Percentiles rank a stretch among this genome's conserved stretches.
phyloP scores from a whole-genome alignment of 129 eudicot species.

The Solidago caesia region DNA sequence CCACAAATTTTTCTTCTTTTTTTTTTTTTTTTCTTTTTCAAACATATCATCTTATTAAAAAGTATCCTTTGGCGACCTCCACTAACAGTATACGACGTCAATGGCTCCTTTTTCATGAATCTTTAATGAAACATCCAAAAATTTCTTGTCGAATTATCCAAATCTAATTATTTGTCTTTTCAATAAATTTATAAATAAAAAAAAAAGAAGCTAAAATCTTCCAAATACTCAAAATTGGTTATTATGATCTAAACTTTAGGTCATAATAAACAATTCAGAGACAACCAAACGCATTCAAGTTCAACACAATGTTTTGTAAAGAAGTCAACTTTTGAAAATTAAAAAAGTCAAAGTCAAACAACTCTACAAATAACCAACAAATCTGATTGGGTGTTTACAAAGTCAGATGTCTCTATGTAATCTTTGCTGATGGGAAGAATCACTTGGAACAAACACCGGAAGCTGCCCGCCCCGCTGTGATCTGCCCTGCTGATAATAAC shows the following conservation, averaged over 20 bases:
- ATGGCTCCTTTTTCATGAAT: too few relatives aligned
- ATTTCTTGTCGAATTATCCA: too few relatives aligned
- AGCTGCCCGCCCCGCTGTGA: slow-evolving; percentile 87
- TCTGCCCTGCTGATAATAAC: slow-evolving; percentile 80
- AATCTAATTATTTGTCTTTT: too few relatives aligned
- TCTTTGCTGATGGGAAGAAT: slow-evolving; percentile 63
- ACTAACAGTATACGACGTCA: too few relatives aligned
- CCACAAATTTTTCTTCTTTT: slow-evolving; percentile 19
- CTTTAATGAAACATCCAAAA: too few relatives aligned
- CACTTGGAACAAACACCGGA: slow-evolving; percentile 92
- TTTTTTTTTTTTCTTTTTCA: too few relatives aligned
- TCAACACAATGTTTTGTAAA: background rate
- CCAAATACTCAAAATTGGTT: background rate
- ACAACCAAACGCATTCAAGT: background rate
- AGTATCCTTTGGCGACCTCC: too few relatives aligned
- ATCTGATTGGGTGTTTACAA: slow-evolving; percentile 18
- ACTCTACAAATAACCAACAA: slow-evolving; percentile 28
- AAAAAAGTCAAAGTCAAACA: slow-evolving; percentile 22
- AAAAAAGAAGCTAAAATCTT: background rate
- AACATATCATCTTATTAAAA: too few relatives aligned
- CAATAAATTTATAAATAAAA: too few relatives aligned
- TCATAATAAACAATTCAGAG: too few relatives aligned
- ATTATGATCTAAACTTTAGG: too few relatives aligned
- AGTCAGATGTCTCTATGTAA: slow-evolving; percentile 37
- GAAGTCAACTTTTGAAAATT: slow-evolving; percentile 24